phyloP scores from a whole-genome alignment of 1,284 basidiomycete genomes.

The Boletus sp. region DNA sequence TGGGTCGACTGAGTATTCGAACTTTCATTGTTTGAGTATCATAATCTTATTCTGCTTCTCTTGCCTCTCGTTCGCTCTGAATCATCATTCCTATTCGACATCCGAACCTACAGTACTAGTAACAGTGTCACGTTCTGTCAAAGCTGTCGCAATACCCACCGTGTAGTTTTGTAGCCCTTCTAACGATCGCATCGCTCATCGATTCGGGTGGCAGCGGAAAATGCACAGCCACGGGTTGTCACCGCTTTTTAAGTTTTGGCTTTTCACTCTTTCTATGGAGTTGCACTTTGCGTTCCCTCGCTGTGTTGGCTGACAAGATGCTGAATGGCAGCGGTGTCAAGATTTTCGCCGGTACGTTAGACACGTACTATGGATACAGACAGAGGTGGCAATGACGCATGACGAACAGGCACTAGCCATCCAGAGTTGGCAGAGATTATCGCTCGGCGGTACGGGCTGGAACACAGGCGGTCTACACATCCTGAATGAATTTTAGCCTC shows the following conservation, averaged over 20 bases:
- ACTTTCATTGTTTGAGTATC: conserved; percentile 27
- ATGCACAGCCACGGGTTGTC: conserved; percentile 23
- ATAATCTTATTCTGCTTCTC: conserved; percentile 31
- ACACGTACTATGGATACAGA: background rate
- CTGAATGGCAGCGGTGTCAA: conserved; percentile 84
- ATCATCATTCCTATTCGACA: conserved; percentile 11
- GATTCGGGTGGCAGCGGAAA: background rate
- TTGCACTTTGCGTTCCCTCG: conserved; percentile 7
- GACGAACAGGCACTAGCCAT: conserved; percentile 78
- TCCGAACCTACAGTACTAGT: conserved; percentile 33
- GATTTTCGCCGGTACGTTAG: conserved; percentile 78
- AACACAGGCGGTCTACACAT: conserved; percentile 20
- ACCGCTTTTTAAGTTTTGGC: conserved; percentile 1
- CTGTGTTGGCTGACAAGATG: conserved; percentile 41
- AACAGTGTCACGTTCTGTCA: conserved; percentile 26
- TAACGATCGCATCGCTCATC: background rate
- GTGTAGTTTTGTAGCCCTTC: conserved; percentile 37
- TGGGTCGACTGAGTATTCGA: conserved; percentile 23
- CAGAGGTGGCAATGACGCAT: conserved; percentile 2
- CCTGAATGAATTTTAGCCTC: conserved; percentile 50
- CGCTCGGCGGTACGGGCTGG: conserved; percentile 70
- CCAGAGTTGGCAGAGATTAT: conserved; percentile 94
- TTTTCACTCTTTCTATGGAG: conserved; percentile 20
- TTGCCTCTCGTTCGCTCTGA: conserved; percentile 21
- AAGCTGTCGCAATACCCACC: conserved; percentile 32